A percentile compares a stretch with the other conserved stretches of the same genome.
These are phyloP conservation scores for Cercophora newfieldiana DNA, from an alignment of 495 filamentous ascomycete genomes.

Conservation along the genomic window DNA sequence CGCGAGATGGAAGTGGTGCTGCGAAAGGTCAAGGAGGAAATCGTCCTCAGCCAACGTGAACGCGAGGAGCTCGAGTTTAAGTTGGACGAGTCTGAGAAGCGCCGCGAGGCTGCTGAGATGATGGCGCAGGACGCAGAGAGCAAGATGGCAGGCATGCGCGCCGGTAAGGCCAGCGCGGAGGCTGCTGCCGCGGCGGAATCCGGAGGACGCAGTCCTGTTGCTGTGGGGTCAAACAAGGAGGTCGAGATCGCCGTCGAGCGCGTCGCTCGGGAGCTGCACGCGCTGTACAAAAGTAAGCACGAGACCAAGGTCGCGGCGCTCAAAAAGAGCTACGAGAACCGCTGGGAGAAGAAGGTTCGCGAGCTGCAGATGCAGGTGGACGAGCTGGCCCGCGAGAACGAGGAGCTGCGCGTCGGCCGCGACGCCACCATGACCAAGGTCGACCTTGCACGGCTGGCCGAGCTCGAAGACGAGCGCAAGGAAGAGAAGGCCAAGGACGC, in stretches of 20 bases:
- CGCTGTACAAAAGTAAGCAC: constrained; percentile 94
- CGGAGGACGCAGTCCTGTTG: constrained; percentile 25
- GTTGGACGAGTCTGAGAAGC: constrained; percentile 72
- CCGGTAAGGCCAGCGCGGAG: constrained; percentile 47
- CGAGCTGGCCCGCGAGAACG: constrained; percentile 67
- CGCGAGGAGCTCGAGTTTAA: constrained; percentile 69
- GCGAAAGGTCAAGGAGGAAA: constrained; percentile 75
- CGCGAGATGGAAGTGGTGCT: constrained; percentile 83
- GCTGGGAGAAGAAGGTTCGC: constrained; percentile 81
- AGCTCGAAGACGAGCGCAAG: constrained; percentile 49
- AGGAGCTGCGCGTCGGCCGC: constrained; percentile 63
- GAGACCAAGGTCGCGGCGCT: constrained; percentile 90
- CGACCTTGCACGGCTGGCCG: constrained; percentile 46
- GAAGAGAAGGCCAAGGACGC: constrained; percentile 52
- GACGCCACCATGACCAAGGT: constrained; percentile 66
- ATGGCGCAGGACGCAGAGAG: constrained; percentile 71
- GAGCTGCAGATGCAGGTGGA: constrained; percentile 72
- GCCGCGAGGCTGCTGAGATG: constrained; percentile 62
- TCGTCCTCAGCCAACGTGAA: constrained; percentile 72
- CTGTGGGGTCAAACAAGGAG: constrained; percentile 43
- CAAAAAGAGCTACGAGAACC: constrained; percentile 89
- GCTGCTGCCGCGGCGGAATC: constrained; percentile 23
- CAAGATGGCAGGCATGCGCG: constrained; percentile 66
- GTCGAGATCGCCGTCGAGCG: constrained; percentile 90
- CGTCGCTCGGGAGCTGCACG: constrained; percentile 84